Conservation (phyloP, 2,329 filamentous ascomycete species). For the Aspergillus fumigatiaffinis region DNA sequence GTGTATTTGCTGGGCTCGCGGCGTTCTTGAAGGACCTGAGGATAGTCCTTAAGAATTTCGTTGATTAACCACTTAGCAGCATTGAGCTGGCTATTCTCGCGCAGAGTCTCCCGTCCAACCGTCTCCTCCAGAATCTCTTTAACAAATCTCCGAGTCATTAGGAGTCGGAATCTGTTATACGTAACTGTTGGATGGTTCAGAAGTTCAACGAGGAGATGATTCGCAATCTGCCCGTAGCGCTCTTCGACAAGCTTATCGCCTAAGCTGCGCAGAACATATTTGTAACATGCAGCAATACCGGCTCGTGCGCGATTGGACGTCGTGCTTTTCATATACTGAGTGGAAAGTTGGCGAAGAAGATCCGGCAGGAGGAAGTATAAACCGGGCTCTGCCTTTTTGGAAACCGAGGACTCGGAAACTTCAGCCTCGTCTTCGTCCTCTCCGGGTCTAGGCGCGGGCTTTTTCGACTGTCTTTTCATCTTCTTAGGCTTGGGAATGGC, state of each 20-base stretch:
- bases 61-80: slow-evolving; percentile 81
- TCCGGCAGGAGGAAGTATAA: slow-evolving; percentile 73
- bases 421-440: slow-evolving; percentile 73
- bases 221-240: slow-evolving; percentile 76
- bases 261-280: slow-evolving; percentile 70
- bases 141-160: slow-evolving; percentile 80
- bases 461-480: slow-evolving; percentile 69
- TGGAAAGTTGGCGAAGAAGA: slow-evolving; percentile 72
- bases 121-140: slow-evolving; percentile 80
- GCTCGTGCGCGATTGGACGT: slow-evolving; percentile 78
- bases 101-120: slow-evolving; percentile 74
- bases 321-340: slow-evolving; percentile 72
- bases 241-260: slow-evolving; percentile 79
- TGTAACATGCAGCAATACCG: slow-evolving; percentile 82
- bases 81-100: slow-evolving; percentile 81
- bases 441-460: slow-evolving; percentile 51
- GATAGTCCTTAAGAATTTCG: slow-evolving; percentile 88
- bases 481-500: slow-evolving; percentile 61
- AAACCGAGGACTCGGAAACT: slow-evolving; percentile 69
- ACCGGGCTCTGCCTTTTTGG: slow-evolving; percentile 66
- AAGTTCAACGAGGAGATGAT: slow-evolving; percentile 75
- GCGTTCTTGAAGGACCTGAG: slow-evolving; percentile 79
- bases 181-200: slow-evolving; percentile 70
- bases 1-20: slow-evolving; percentile 85
- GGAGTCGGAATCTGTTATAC: slow-evolving; percentile 81